phyloP scores from a whole-genome alignment of 2,329 filamentous ascomycete species.

The Monosporascus sp. region DNA sequence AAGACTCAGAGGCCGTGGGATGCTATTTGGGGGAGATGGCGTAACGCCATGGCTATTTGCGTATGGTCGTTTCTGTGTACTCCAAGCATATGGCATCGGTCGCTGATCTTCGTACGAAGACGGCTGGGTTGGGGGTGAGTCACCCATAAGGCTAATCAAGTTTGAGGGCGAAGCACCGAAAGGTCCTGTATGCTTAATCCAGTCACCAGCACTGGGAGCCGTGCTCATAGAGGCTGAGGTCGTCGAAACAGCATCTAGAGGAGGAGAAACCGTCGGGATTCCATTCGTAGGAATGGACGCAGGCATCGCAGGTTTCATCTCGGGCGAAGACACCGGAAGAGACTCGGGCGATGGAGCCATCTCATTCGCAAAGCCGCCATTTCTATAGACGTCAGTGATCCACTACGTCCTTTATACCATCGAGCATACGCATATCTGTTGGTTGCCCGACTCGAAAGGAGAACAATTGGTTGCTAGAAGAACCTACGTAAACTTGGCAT shows the following conservation, averaged over 20 bases:
- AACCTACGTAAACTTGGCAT: slow-evolving; percentile 28
- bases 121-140: slow-evolving; percentile 31
- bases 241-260: slow-evolving; percentile 24
- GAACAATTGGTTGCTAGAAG: neutral
- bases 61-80: slow-evolving; percentile 26
- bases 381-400: slow-evolving; percentile 11
- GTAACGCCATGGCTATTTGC: slow-evolving; percentile 24
- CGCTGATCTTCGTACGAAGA: slow-evolving; percentile 29
- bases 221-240: slow-evolving; percentile 27
- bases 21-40: slow-evolving; percentile 23
- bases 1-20: slow-evolving; percentile 35
- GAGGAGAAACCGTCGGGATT: slow-evolving; percentile 19
- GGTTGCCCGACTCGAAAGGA: too few relatives aligned
- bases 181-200: slow-evolving; percentile 23
- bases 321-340: slow-evolving; percentile 21
- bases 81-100: slow-evolving; percentile 26
- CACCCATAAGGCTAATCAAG: slow-evolving; percentile 30
- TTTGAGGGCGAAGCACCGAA: slow-evolving; percentile 28
- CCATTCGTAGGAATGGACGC: slow-evolving; percentile 24
- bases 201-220: slow-evolving; percentile 28
- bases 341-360: slow-evolving; percentile 18
- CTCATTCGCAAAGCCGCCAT: slow-evolving; percentile 17
- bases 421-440: neutral
- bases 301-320: slow-evolving; percentile 23
- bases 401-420: neutral